Base-by-base conservation (phyloP, 768 basidiomycete genomes). In the Tricholoma furcatifolium region DNA sequence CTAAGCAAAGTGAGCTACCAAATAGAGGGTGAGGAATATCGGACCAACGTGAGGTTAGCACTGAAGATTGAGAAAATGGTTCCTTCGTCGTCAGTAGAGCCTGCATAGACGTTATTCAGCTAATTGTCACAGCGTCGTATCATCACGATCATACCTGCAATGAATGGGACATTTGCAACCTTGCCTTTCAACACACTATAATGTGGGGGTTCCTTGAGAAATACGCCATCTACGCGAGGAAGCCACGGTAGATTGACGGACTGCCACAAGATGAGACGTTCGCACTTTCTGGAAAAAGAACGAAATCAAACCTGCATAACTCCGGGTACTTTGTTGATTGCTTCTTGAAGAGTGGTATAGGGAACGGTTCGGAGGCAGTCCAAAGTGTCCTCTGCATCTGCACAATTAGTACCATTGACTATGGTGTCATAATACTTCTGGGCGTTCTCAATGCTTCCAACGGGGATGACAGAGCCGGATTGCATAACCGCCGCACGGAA, bases 1-100 rank as follows among this genome's bases (percentile, higher is more conserved):
- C 63, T 67, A 51, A 15, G 30, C 23, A 12, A 27, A 5, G 12
- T 23, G 38, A n/a, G 14, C 31, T 36, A 11, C 20, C 3, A 24
- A 7, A 50, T 17, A 21, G 35, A 14, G 20, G n/a, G 24, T 23
- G n/a, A 8, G 12, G 15, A 32, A 20, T 18, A 18, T 10, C 2
- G 14, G 35, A 59, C 74, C 45, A 54, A 77, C 78, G 77, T 79
- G 46, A 79, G 51, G 49, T 81, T 81, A 35, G 74, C 50, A 0
- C 70, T 77, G 1, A 77, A 66, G 15, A 77, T 51, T 1, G 77
- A 68, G 59, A 80, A 80, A 0, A 77, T 20, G 0, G 82, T 81
- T 4, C 82, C 84, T 60, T 85, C 84, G 48, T 85, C 84, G 43
- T 84, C 80, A 56, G 71, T 73, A 51, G 80, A 72, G 10, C 79